Base-by-base conservation (phyloP, 1,284 basidiomycete species). In the Ustilago nuda region DNA sequence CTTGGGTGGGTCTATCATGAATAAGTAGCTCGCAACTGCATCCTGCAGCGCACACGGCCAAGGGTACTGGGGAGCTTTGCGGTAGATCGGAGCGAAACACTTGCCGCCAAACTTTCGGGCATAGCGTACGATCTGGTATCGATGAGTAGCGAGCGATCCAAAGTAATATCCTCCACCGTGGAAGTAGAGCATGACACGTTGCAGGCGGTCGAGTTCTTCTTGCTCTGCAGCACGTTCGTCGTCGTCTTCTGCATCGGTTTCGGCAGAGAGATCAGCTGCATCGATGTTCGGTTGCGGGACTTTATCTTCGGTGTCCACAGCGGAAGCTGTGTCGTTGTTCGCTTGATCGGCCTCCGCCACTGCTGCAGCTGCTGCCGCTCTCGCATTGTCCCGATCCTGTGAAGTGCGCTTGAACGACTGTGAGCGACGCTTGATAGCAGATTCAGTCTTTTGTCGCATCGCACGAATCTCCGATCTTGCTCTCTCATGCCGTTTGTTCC, bases 11-110 rank as follows among this genome's bases (percentile, higher is more conserved):
- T 86, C 90, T 86, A 89, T 91, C 85, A 89, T 90, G 87, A 88
- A 98, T 85, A 89, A 89, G 88, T 89, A 98, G 6, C 94, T 92
- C 1, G 94, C 92, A 11, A 97, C 83, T 54, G 91, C 88, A 86
- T 97, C 95, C 82, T 96, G 94, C 15, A 98, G 87, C 0, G 92
- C 94, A 80, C 96, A 98, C 0, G 96, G 96, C 87, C 98, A 99
- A 0, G 96, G 96, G 23, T 80, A 84, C 43, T 83, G 76, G 2
- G 84, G 83, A 12, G 84, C 83, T 61, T 84, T 83, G 30, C 85
- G 82, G 64, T 86, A 86, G 69, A 84, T 81, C 12, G 84, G 82
- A 2, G 87, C 84, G 36, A 87, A 86, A 0, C 86, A 87, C 11
- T 86, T 79, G 8, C 86, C 87, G 11, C 84, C 85, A 55, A 87